Base-by-base conservation (phyloP, 1,284 basidiomycete genomes). In the Kalmanozyma brasiliensis region DNA sequence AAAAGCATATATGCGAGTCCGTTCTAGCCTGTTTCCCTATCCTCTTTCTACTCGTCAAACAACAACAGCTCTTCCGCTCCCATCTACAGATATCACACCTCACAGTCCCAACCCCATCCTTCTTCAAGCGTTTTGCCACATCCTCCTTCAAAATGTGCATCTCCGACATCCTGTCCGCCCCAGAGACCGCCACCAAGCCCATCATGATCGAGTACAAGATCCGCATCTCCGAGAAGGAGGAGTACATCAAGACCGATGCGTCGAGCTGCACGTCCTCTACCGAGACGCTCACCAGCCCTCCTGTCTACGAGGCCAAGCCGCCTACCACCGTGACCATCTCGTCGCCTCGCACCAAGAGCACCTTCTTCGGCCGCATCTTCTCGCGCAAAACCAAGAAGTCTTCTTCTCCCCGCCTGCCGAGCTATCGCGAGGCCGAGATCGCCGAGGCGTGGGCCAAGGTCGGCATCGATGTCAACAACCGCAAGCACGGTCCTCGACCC, bases 401-500 rank as follows among this genome's bases (percentile, higher is more conserved):
- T 1, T 1, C n/a, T 4, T 23, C 17, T 9, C 37, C 33, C 5
- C 40, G 52, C 33, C 49, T 55, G 11, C 69, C 69, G 2, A 58
- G 51, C 45, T 72, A 72, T 47, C 59, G 61, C 29, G 64, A 72
- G 14, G 40, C 46, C 17, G 56, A 64, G 37, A 32, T 72, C n/a
- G 45, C 44, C 11, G 34, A 45, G 17, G 46, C 64, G 0, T 72
- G 69, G 69, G 60, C 64, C 17, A 45, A 60, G 20, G 37, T 72
- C 10, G 69, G 69, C 16, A 64, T 72, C 33, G 60, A 72, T 23
- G 17, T 72, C 47, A 52, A 72, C 49, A 42, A 72, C 26, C 52
- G 53, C 42, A 60, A 45, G 40, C 59, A 63, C 3, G 69, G 64
- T 5, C 69, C 69, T 16, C 36, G 40, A 8, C 69, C 69, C 14